Evolutionary conservation across 2,329 filamentous ascomycete genomes (phyloP).

Genomic region (Penicillium sp.): DNA sequence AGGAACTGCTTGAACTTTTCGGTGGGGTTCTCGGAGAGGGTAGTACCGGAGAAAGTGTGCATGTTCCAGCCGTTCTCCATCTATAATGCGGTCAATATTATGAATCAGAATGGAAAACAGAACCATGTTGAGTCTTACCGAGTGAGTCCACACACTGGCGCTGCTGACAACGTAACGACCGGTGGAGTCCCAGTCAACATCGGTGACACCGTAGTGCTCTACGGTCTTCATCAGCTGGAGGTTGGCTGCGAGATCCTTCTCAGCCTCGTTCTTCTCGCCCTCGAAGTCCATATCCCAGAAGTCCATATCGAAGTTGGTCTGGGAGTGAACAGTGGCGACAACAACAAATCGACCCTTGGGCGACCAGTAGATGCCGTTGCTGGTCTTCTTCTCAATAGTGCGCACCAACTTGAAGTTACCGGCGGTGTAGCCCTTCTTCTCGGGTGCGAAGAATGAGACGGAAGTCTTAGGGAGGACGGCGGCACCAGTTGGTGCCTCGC

Average conservation of each 20-base stretch:
- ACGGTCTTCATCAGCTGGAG: slow-evolving; percentile 89
- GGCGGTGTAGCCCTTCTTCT: slow-evolving; percentile 80
- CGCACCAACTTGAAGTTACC: slow-evolving; percentile 97
- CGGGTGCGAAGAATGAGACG: slow-evolving; percentile 93
- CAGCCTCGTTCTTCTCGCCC: slow-evolving; percentile 87
- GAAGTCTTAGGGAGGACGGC: slow-evolving; percentile 90
- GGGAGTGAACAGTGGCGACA: slow-evolving; percentile 86
- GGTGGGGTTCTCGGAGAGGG: slow-evolving; percentile 83
- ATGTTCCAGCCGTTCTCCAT: slow-evolving; percentile 99
- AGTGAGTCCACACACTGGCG: slow-evolving; percentile 93
- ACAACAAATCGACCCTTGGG: slow-evolving; percentile 93
- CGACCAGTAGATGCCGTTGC: slow-evolving; percentile 99
- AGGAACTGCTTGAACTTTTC: slow-evolving; percentile 98
- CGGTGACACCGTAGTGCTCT: slow-evolving; percentile 96
- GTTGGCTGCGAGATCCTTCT: slow-evolving; percentile 93
- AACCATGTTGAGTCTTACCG: slow-evolving; percentile 58
- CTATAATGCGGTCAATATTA: slow-evolving; percentile 47
- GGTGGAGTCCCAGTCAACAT: slow-evolving; percentile 97
- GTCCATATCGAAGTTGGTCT: slow-evolving; percentile 91
- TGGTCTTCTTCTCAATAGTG: slow-evolving; percentile 98
- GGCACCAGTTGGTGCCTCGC: slow-evolving; percentile 73
- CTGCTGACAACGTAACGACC: slow-evolving; percentile 92
- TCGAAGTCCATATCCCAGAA: slow-evolving; percentile 99
- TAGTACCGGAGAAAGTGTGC: slow-evolving; percentile 91
- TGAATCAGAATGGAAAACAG: slow-evolving; percentile 6